Conservation (phyloP, 371 early-diverging fungal genomes). For the Apophysomyces elegans region DNA sequence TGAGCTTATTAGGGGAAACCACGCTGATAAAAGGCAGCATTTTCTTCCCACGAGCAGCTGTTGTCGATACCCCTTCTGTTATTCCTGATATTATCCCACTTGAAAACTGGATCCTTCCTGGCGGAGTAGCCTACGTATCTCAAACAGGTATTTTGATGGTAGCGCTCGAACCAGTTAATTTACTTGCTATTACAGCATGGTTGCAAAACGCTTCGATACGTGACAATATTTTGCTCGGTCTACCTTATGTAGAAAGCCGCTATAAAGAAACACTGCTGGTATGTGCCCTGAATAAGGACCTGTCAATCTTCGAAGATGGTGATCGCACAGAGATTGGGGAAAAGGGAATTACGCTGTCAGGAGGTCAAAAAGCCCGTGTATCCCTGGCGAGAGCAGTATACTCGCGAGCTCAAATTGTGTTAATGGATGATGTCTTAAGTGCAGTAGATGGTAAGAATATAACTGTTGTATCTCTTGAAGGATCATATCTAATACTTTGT, state of each 20-base stretch:
- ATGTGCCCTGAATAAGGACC: constrained; percentile 49
- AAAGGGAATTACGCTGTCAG: constrained; percentile 71
- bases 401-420: constrained; percentile 64
- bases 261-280: constrained; percentile 64
- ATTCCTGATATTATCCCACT: neutral
- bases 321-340: constrained; percentile 93
- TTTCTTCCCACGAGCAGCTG: constrained; percentile 38
- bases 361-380: constrained; percentile 78
- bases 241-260: constrained; percentile 38
- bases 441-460: constrained; percentile 61
- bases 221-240: constrained; percentile 53
- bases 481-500: constrained; percentile 55
- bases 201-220: constrained; percentile 78
- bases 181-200: constrained; percentile 60
- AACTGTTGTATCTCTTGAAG: constrained; percentile 27
- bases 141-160: constrained; percentile 4
- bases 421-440: constrained; percentile 82
- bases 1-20: constrained; percentile 66
- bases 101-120: constrained; percentile 16
- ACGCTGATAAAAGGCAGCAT: constrained; percentile 40
- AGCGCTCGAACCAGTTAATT: constrained; percentile 9
- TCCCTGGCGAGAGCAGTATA: constrained; percentile 85
- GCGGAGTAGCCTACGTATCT: constrained; percentile 19
- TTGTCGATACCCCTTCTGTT: constrained; percentile 18
- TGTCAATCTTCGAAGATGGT: constrained; percentile 67